These are phyloP conservation scores for Stentor roeselii DNA, from an alignment of 73 alveolate species.

Conservation along the genomic window DNA sequence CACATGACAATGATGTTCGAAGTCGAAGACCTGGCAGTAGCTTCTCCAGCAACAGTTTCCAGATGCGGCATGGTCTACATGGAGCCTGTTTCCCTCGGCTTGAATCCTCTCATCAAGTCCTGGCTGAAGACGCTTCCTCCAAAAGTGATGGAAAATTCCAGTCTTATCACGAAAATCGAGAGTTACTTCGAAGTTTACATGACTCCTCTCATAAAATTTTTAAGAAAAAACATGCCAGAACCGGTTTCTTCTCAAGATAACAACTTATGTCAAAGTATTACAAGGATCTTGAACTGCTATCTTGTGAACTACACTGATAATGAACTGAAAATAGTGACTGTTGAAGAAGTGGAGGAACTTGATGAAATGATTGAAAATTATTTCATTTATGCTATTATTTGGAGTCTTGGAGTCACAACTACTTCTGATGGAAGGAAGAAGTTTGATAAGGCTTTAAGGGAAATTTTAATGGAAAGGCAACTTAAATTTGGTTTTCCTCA, in stretches of 20 bases:
- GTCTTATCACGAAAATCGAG: constrained; percentile 59
- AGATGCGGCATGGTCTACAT: constrained; percentile 99
- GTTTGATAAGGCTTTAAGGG: constrained; percentile 78
- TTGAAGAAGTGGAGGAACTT: constrained; percentile 87
- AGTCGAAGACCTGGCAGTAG: constrained; percentile 97
- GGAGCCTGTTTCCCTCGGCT: constrained; percentile 97
- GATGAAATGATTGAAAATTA: constrained; percentile 77
- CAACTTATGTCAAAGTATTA: constrained; percentile 65
- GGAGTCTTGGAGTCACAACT: constrained; percentile 94
- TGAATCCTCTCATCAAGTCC: constrained; percentile 75
- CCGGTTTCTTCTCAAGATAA: constrained; percentile 78
- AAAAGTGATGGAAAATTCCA: constrained; percentile 64
- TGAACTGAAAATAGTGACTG: constrained; percentile 84
- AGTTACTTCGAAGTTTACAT: constrained; percentile 72
- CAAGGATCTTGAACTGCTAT: constrained; percentile 91
- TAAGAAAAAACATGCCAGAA: constrained; percentile 70
- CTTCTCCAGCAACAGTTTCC: constrained; percentile 99
- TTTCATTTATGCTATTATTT: constrained; percentile 77
- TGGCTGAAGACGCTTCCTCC: constrained; percentile 89
- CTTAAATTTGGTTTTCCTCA: constrained; percentile 60
- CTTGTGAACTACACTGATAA: constrained; percentile 73
- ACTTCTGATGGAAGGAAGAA: constrained; percentile 91
- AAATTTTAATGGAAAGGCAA: neutral
- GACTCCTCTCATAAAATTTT: constrained; percentile 66
- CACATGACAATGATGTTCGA: constrained; percentile 98